Evolutionary conservation across 73 alveolate genomes (phyloP), one percentile per base, ranked within the genome.

Genomic region (Paramecium sonneborni): DNA sequence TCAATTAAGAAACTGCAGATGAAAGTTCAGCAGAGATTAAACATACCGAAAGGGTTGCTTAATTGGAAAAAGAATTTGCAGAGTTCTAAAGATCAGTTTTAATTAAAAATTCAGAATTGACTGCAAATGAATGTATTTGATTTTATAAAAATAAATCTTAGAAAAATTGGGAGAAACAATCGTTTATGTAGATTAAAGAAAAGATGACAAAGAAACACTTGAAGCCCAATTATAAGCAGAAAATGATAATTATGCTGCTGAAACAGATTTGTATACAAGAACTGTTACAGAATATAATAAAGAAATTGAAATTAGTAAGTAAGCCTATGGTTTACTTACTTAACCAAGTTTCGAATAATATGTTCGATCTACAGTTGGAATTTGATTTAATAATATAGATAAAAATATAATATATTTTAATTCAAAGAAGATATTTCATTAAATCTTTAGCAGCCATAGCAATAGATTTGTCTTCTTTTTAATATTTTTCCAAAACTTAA

Each of bases 401-500:
- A 62, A 62, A 26, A 14, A 62, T 26, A 52, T n/a, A 52, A 52
- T 52, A 52, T 52, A 52, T 52, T 52, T 52, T 52, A 52, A 52
- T 52, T 52, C 68, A 52, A 52, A 52, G 68, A 52, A 52, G 68
- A 52, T 52, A 52, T 18, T 52, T 52, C 32, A 52, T 52, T 30
- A 74, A 35, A 32, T 74, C 87, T 38, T 74, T 74, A 32, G 57
- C 39, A 30, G 87, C 87, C 35, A 74, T 35, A 30, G 37, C 56
- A 24, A 74, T 74, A 32, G 32, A 32, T 38, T 74, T 74, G 46
- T 74, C 87, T 4, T 74, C 87, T 37, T 74, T 74, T 74, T 35
- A 18, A 32, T 21, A 30, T 74, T 35, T 74, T 35, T 74, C 87
- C 34, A 74, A 35, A 35, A 32, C 39, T 74, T 74, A 74, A 7